Percentiles rank a stretch among this genome's conserved stretches.
Evolutionary conservation across 768 basidiomycete species (phyloP).

Genomic region (Trametes maxima): DNA sequence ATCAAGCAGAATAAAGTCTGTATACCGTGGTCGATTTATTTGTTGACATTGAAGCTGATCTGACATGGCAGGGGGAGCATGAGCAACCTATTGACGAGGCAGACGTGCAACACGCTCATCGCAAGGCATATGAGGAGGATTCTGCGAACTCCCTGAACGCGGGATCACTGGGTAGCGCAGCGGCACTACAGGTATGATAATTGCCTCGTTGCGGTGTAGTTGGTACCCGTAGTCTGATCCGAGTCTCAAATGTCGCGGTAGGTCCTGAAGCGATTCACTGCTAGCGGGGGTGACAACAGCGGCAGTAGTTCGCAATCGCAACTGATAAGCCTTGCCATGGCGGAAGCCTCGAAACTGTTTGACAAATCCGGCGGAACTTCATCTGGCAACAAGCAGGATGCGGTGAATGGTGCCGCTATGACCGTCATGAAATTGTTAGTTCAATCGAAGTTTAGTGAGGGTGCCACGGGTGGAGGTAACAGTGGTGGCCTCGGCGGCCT

Average conservation of each 20-base stretch:
- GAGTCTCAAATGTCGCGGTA: no score
- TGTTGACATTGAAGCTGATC: conserved; percentile 6
- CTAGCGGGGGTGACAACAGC: conserved; percentile 44
- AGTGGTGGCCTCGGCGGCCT: conserved; percentile 71
- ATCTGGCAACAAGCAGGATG: conserved; percentile 77
- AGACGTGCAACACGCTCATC: conserved; percentile 59
- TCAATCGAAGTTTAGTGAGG: conserved; percentile 59
- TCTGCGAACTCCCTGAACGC: conserved; percentile 58
- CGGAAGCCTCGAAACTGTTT: conserved; percentile 75
- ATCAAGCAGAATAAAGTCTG: conserved; percentile 53
- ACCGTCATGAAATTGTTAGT: conserved; percentile 84
- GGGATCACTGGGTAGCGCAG: conserved; percentile 70
- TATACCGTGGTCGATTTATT: background rate
- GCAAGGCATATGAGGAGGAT: conserved; percentile 59
- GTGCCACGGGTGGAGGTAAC: conserved; percentile 56
- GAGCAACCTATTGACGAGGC: conserved; percentile 68
- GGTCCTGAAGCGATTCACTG: conserved; percentile 71
- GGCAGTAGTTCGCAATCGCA: conserved; percentile 55
- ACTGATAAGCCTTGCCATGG: conserved; percentile 86
- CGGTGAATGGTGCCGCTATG: conserved; percentile 82
- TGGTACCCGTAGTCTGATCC: no score
- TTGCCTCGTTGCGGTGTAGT: no score
- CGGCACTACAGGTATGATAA: conserved; percentile 72
- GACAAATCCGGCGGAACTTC: conserved; percentile 66
- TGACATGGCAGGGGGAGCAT: conserved; percentile 46